Evolutionary conservation across 192 early-diverging fungal species (phyloP).

Genomic region (Chytriomyces sp.): DNA sequence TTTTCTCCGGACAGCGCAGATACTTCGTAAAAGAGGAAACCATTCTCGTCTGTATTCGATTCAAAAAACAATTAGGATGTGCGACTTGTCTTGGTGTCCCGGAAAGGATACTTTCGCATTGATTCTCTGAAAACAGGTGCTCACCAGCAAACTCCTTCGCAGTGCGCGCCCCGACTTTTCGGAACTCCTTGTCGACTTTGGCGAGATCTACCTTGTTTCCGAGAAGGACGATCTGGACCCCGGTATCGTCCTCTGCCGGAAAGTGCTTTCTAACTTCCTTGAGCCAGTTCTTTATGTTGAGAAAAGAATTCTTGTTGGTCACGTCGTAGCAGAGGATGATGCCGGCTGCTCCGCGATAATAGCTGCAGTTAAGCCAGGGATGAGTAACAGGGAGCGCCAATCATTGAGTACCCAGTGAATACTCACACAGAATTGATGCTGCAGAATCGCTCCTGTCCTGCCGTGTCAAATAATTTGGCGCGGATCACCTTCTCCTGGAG

Average conservation of each 20-base stretch:
- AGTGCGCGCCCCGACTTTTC: slow-evolving; percentile 94
- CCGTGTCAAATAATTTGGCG: not conserved
- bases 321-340: slow-evolving; percentile 97
- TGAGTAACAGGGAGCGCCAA: not conserved
- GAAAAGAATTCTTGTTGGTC: slow-evolving; percentile 92
- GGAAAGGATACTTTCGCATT: too few species aligned
- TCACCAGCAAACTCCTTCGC: slow-evolving; percentile 94
- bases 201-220: slow-evolving; percentile 96
- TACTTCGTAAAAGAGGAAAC: slow-evolving; percentile 94
- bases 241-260: slow-evolving; percentile 60
- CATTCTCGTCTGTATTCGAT: slow-evolving; percentile 72
- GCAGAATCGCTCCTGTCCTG: not conserved
- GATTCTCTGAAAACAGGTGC: not conserved
- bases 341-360: slow-evolving; percentile 72
- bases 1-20: slow-evolving; percentile 97
- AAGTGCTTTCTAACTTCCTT: slow-evolving; percentile 78
- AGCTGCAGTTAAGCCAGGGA: too few species aligned
- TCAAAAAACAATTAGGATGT: not conserved
- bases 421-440: not conserved
- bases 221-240: slow-evolving; percentile 98
- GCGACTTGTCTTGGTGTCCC: not conserved
- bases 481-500: too few species aligned
- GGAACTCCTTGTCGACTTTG: slow-evolving; percentile 67
- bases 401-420: not conserved
- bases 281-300: slow-evolving; percentile 95